These are phyloP conservation scores for Boletus sp. DNA, from an alignment of 1,284 basidiomycete species.

Conservation along the genomic window DNA sequence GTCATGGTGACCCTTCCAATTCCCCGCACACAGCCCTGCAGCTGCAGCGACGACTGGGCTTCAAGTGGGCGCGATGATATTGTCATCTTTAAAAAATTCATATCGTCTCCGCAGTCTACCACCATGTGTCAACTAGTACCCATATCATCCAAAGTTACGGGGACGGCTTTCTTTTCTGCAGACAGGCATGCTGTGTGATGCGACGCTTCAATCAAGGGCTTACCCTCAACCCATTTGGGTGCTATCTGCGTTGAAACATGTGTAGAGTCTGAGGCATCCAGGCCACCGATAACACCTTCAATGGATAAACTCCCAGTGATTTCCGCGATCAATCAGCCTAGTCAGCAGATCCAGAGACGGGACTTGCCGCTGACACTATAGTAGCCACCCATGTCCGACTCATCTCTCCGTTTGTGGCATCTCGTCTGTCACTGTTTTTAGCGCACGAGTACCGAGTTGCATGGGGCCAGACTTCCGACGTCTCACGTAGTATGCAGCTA, in stretches of 20 bases:
- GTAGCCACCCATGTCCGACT: background rate
- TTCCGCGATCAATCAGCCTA: background rate
- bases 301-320: background rate
- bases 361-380: background rate
- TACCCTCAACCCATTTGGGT: background rate
- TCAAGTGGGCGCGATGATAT: no score
- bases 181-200: background rate
- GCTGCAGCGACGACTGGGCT: no score
- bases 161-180: no score
- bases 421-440: background rate
- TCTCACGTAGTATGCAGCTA: background rate
- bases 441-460: no score
- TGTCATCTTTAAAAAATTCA: no score
- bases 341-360: background rate
- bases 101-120: no score
- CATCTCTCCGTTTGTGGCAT: slow-evolving; percentile 1
- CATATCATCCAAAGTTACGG: no score
- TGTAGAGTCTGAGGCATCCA: background rate
- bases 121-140: no score
- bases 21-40: slow-evolving; percentile 6
- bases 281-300: background rate
- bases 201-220: background rate
- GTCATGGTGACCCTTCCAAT: background rate
- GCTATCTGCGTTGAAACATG: slow-evolving; percentile 4
- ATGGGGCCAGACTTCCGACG: background rate